Percentiles rank a stretch among this genome's conserved stretches.
Evolutionary conservation across 768 basidiomycete species (phyloP).

Genomic region (Termitomyces sp.): DNA sequence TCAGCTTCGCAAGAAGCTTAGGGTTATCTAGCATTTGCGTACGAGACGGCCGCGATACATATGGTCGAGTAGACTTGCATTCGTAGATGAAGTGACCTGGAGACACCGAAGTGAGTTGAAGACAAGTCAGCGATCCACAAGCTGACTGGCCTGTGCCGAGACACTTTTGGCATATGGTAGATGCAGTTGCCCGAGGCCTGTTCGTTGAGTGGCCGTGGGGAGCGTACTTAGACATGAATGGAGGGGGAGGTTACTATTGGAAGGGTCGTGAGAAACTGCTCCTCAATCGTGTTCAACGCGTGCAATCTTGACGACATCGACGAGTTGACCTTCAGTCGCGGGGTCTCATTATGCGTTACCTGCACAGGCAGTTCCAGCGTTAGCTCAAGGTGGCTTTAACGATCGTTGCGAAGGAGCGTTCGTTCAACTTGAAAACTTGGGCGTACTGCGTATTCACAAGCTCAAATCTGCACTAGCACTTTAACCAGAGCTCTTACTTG

Average conservation of each 20-base stretch:
- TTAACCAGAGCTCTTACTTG: background rate
- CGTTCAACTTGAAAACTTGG: background rate
- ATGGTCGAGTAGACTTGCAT: conserved; percentile 79
- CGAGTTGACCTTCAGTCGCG: background rate
- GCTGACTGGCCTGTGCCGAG: conserved; percentile 51
- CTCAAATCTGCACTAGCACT: background rate
- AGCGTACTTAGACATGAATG: conserved; percentile 72
- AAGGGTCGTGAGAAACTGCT: background rate
- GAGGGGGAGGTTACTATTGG: background rate
- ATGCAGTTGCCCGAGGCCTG: conserved; percentile 56
- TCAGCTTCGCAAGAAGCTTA: conserved; percentile 56
- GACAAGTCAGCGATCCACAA: background rate
- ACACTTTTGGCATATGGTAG: conserved; percentile 82
- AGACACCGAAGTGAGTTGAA: background rate
- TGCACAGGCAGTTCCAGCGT: background rate
- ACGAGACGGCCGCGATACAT: conserved; percentile 84
- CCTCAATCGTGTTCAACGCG: background rate
- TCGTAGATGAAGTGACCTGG: conserved; percentile 88
- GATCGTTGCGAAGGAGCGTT: background rate
- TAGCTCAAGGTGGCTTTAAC: background rate
- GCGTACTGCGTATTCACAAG: background rate
- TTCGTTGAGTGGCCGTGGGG: conserved; percentile 62
- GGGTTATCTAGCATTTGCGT: conserved; percentile 85
- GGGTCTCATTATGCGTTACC: background rate
- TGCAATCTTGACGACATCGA: background rate